phyloP scores from a whole-genome alignment of 345 rosid genomes.

The Conringia planisiliqua region DNA sequence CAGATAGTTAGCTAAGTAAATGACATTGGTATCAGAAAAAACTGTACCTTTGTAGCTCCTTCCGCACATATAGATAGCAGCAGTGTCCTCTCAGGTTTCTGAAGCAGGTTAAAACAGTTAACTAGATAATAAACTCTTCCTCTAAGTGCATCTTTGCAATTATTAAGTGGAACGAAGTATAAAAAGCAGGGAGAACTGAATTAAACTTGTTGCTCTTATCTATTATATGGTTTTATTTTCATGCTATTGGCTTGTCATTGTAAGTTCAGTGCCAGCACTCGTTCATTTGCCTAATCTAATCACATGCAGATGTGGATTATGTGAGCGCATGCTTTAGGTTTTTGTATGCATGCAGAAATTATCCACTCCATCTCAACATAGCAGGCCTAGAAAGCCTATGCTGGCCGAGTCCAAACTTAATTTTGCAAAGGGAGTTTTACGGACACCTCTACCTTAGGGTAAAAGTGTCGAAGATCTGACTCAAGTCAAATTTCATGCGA shows the following conservation, averaged over 20 bases:
- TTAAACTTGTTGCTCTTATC: not conserved
- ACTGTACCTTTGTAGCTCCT: constrained; percentile 81
- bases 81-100: constrained; percentile 85
- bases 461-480: not conserved
- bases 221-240: constrained; percentile 5
- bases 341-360: not conserved
- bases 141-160: constrained; percentile 1
- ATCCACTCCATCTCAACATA: not conserved
- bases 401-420: not conserved
- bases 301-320: not conserved
- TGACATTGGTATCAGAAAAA: constrained; percentile 1
- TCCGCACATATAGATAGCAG: constrained; percentile 66
- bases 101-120: constrained; percentile 34
- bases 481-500: not conserved
- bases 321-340: not conserved
- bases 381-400: constrained; percentile 5
- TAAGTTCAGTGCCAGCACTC: constrained; percentile 4
- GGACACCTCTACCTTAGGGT: not conserved
- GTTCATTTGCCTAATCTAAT: constrained; percentile 1
- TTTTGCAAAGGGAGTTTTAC: not conserved
- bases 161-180: not conserved
- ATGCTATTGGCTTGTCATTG: not conserved
- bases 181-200: not conserved
- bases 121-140: not conserved
- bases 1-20: not conserved